Percentiles rank a stretch among this genome's conserved stretches.
phyloP scores from a whole-genome alignment of 306 rosid species.

The Vigna radiata region DNA sequence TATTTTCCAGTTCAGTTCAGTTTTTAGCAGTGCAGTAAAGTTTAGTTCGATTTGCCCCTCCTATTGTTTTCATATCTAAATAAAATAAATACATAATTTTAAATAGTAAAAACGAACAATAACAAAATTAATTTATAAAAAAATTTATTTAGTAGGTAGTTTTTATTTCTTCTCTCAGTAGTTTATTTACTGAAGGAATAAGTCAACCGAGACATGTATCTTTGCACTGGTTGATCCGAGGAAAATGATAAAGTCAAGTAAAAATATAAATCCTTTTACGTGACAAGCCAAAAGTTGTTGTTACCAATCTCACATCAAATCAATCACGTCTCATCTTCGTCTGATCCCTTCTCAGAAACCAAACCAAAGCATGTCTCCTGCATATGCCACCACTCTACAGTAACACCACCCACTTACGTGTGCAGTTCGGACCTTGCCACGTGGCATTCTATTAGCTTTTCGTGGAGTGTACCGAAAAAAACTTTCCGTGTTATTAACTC shows the following conservation, averaged over 20 bases:
- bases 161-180: no score
- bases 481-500: not conserved
- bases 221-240: slow-evolving; percentile 36
- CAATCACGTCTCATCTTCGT: not conserved
- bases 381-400: slow-evolving; percentile 49
- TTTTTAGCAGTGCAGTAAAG: no score
- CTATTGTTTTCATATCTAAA: no score
- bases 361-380: slow-evolving; percentile 32
- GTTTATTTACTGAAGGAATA: no score
- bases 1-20: no score
- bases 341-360: slow-evolving; percentile 6
- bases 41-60: no score
- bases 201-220: no score
- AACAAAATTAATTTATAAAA: no score
- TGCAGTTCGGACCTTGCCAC: slow-evolving; percentile 28
- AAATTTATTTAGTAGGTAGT: no score
- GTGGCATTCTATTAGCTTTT: slow-evolving; percentile 29
- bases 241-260: slow-evolving; percentile 44
- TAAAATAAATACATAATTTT: no score
- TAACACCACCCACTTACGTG: slow-evolving; percentile 39
- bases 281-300: not conserved
- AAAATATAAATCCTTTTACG: slow-evolving; percentile 19
- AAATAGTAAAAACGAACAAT: no score
- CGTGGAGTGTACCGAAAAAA: not conserved
- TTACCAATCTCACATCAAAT: not conserved